Base-by-base conservation (phyloP, 768 basidiomycete genomes). In the Solioccasus polychromus region DNA sequence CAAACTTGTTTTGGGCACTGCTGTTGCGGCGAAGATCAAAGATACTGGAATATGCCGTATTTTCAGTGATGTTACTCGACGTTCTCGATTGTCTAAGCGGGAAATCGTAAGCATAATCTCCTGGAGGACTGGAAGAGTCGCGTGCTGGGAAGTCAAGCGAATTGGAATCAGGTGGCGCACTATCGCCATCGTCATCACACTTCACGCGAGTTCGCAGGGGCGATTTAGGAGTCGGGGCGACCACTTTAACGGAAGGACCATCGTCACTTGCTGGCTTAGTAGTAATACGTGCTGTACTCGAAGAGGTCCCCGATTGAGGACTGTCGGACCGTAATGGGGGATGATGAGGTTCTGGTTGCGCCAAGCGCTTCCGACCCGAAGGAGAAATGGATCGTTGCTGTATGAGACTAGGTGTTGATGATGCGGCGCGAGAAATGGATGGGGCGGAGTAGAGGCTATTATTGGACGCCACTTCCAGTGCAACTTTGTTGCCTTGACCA, bases 351-450 rank as follows among this genome's bases (percentile, higher is more conserved):
- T 64, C 70, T 19, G 79, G 74, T 22, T 79, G 77, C 45, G 71
- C 77, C 70, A 72, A 77, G 23, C 75, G 66, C 58, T 75, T 79
- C 47, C 73, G 63, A 15, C 55, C 57, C 7, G 63, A 61, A 22
- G 75, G 70, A 25, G 73, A 72, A 15, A 67, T 57, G 3, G 75
- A 67, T 31, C 68, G 61, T 19, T 69, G 68, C 35, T 61, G 55
- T 42, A 42, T 47, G 39, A 85, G 64, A 62, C 87, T 81, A 11
- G 84, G 83, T 2, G 84, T 80, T 3, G 84, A 85, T 15, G 79
- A 74, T 20, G 77, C 72, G 0, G 75, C 77, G 35, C 72, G 69
- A 17, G 76, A 71, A 9, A 67, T 47, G 23, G 54, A 42, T 38
- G 35, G 37, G 8, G 50, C 59, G 28, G 37, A 58, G 39, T 71